Conservation (phyloP, 805 yeast genomes). For the Candida maltosa region DNA sequence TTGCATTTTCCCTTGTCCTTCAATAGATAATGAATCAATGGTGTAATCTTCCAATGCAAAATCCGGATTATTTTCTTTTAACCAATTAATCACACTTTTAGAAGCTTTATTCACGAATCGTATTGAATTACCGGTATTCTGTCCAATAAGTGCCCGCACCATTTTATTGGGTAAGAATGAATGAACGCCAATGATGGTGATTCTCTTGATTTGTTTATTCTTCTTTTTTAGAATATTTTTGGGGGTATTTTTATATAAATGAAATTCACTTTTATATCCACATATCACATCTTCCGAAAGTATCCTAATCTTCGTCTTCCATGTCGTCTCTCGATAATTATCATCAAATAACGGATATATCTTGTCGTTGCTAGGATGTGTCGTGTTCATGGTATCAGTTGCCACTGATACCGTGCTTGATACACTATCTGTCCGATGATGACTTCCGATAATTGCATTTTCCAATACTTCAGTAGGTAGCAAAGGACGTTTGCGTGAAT, state of each 20-base stretch:
- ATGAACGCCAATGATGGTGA: constrained; percentile 36
- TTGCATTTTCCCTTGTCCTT: constrained; percentile 35
- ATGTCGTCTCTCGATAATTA: constrained; percentile 21
- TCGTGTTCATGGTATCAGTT: too few species aligned
- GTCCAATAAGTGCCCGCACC: constrained; percentile 33
- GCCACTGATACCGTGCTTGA: too few species aligned
- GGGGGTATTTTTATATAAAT: constrained; percentile 17
- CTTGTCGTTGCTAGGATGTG: too few species aligned
- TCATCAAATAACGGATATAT: constrained; percentile 18
- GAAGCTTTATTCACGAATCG: constrained; percentile 26
- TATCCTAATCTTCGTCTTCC: constrained; percentile 19
- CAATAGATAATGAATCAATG: constrained; percentile 36
- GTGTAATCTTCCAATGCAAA: constrained; percentile 14
- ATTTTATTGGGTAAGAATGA: constrained; percentile 39
- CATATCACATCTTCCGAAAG: constrained; percentile 19
- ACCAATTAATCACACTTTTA: constrained; percentile 28
- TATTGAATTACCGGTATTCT: constrained; percentile 33
- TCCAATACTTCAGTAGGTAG: constrained; percentile 26
- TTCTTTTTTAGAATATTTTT: background rate
- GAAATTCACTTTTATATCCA: constrained; percentile 20
- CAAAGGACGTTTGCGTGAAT: constrained; percentile 27
- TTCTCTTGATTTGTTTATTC: constrained; percentile 10
- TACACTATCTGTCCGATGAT: background rate
- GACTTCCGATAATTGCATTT: background rate
- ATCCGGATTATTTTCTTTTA: constrained; percentile 9